Evolutionary conservation across 345 rosid genomes (phyloP).

Genomic region (Sonneratia caseolaris): DNA sequence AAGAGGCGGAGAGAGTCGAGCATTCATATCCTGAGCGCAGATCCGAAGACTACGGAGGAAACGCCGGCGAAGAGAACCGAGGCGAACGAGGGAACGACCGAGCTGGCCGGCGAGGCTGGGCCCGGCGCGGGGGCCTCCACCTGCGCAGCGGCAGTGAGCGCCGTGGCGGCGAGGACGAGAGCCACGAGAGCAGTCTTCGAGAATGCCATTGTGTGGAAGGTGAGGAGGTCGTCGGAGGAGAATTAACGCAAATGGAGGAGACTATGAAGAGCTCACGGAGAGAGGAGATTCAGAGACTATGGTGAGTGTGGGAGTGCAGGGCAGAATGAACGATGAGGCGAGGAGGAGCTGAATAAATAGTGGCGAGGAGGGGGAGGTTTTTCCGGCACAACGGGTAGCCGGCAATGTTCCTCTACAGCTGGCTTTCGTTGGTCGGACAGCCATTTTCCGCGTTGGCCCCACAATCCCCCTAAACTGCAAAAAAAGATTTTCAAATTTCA

Average conservation of each 20-base stretch:
- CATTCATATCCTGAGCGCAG: constrained; percentile 40
- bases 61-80: constrained; percentile 29
- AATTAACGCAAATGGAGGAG: constrained; percentile 1
- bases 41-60: constrained; percentile 32
- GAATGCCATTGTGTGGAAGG: constrained; percentile 32
- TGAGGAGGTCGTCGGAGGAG: neutral
- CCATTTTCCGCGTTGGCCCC: neutral
- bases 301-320: no score
- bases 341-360: neutral
- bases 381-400: neutral
- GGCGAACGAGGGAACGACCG: constrained; percentile 30
- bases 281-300: no score
- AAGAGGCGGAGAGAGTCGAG: neutral
- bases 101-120: constrained; percentile 39
- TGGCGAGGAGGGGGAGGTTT: neutral
- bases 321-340: no score
- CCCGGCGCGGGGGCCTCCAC: constrained; percentile 48
- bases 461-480: no score
- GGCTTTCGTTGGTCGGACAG: neutral
- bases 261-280: no score
- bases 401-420: neutral
- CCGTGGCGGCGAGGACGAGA: constrained; percentile 22
- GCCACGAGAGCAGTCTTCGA: constrained; percentile 26
- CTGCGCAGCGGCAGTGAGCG: constrained; percentile 30
- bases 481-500: no score